Conservation (phyloP, 495 filamentous ascomycete species). For the Aspergillus diversus region DNA sequence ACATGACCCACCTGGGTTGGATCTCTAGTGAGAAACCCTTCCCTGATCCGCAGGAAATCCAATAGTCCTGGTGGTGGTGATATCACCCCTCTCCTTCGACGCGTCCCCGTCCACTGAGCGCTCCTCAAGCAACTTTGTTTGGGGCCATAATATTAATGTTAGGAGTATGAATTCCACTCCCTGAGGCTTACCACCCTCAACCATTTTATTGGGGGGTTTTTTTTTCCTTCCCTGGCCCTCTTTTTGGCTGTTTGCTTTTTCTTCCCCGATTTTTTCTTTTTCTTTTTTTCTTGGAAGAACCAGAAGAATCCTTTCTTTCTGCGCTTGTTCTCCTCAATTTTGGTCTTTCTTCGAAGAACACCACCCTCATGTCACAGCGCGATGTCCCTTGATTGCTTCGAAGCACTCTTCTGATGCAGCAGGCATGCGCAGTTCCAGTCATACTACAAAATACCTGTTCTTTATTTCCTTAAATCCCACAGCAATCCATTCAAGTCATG, state of each 20-base stretch:
- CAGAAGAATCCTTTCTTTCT: neutral
- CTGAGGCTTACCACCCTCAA: neutral
- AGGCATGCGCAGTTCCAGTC: constrained; percentile 22
- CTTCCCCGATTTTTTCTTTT: constrained; percentile 14
- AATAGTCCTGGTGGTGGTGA: constrained; percentile 14
- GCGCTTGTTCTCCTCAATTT: constrained; percentile 12
- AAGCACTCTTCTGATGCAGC: constrained; percentile 9
- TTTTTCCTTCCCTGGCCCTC: constrained; percentile 8
- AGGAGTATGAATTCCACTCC: constrained; percentile 2
- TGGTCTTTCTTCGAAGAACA: constrained; percentile 11
- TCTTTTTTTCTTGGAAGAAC: constrained; percentile 11
- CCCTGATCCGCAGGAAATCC: constrained; percentile 1
- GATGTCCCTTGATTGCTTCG: constrained; percentile 21
- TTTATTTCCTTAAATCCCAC: constrained; percentile 7
- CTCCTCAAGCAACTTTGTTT: neutral
- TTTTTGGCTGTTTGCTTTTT: constrained; percentile 7
- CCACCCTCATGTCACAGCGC: constrained; percentile 9
- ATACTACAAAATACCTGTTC: constrained; percentile 11
- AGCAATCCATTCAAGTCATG: constrained; percentile 55
- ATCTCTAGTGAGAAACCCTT: neutral
- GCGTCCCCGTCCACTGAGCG: constrained; percentile 10
- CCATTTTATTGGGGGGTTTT: constrained; percentile 5
- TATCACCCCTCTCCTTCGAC: constrained; percentile 22
- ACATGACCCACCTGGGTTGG: constrained; percentile 9
- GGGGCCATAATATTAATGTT: neutral